phyloP scores from a whole-genome alignment of 352 stramenopile genomes.

The Globisporangium nagaii region DNA sequence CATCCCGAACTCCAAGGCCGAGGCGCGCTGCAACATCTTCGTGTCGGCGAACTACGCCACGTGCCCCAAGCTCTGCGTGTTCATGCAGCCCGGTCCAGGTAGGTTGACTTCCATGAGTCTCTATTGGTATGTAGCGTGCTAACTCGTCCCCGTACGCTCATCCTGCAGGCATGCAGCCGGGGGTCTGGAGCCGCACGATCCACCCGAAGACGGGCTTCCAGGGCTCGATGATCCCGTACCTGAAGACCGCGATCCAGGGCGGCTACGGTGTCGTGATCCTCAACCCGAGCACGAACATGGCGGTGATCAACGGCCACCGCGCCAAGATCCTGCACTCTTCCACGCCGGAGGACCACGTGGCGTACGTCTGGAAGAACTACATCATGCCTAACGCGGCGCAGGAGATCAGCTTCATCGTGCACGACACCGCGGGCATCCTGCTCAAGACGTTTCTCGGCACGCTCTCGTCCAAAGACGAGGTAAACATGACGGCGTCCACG shows the following conservation, averaged over 20 bases:
- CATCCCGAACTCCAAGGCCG: constrained; percentile 85
- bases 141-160: too few species aligned
- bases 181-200: constrained; percentile 68
- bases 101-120: too few species aligned
- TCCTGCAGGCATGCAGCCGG: constrained; percentile 54
- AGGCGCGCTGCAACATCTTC: constrained; percentile 85
- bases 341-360: constrained; percentile 69
- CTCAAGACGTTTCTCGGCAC: constrained; percentile 68
- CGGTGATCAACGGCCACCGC: constrained; percentile 70
- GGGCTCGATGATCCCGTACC: constrained; percentile 84
- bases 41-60: constrained; percentile 76
- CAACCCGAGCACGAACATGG: constrained; percentile 81
- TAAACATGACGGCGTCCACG: background rate
- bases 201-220: constrained; percentile 80
- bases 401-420: constrained; percentile 83
- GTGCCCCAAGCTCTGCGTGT: constrained; percentile 77
- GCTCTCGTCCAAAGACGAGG: constrained; percentile 48
- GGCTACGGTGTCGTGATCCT: constrained; percentile 78
- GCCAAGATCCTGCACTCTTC: constrained; percentile 79
- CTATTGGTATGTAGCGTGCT: too few species aligned
- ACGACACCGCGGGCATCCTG: constrained; percentile 61
- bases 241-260: constrained; percentile 81
- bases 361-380: constrained; percentile 87
- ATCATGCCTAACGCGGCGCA: constrained; percentile 73
- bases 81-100: constrained; percentile 70